Evolutionary conservation across 2,329 filamentous ascomycete genomes (phyloP).

Genomic region (Cordyceps pruinosa): DNA sequence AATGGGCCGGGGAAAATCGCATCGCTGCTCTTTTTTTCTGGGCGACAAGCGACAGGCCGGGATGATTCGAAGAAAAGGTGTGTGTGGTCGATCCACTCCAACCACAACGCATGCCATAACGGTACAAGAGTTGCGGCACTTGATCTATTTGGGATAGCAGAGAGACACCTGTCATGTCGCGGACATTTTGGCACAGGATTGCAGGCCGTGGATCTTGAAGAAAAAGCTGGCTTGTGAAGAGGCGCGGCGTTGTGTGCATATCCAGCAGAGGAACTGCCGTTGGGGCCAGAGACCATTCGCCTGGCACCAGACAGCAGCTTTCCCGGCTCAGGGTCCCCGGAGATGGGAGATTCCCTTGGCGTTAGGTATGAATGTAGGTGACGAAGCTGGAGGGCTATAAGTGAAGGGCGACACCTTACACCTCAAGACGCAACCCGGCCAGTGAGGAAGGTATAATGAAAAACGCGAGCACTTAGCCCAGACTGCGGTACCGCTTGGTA

Average conservation of each 20-base stretch:
- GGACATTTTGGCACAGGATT: neutral
- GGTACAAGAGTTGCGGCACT: neutral
- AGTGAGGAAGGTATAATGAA: no score
- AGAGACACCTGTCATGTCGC: neutral
- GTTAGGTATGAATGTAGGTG: no score
- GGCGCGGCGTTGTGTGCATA: neutral
- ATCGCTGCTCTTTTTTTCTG: neutral
- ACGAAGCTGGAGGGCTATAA: no score
- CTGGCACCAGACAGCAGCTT: no score
- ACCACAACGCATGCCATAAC: neutral
- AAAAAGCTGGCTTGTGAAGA: neutral
- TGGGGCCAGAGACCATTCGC: no score
- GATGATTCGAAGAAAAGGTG: neutral
- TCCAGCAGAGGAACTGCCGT: neutral
- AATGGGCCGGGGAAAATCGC: neutral
- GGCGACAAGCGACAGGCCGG: constrained; percentile 7
- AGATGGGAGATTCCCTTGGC: neutral
- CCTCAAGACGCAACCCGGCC: no score
- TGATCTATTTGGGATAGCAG: constrained; percentile 8
- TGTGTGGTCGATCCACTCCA: constrained; percentile 6
- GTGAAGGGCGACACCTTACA: no score
- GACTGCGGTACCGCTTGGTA: neutral
- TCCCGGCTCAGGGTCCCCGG: neutral
- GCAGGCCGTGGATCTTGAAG: neutral
- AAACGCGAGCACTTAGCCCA: neutral